These are phyloP conservation scores for Plasmodium vivax DNA, from an alignment of 169 alveolate genomes.

Conservation along the genomic window DNA sequence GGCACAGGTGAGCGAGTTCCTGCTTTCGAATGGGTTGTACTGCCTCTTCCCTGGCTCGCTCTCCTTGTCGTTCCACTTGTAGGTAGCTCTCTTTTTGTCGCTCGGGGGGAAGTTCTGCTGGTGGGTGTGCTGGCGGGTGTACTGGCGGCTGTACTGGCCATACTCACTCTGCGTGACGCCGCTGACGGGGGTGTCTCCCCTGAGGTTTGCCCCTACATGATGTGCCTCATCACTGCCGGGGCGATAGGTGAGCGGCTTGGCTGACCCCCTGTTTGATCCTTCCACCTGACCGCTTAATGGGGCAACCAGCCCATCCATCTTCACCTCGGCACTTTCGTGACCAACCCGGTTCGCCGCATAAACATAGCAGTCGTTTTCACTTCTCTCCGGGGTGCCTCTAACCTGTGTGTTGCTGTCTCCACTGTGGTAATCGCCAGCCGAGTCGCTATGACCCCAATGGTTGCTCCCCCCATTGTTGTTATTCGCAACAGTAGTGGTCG, in stretches of 20 bases:
- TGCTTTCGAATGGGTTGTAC: constrained; percentile 3
- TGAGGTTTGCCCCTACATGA: neutral
- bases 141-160: neutral
- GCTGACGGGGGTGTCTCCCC: neutral
- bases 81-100: neutral
- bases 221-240: neutral
- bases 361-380: neutral
- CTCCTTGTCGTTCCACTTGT: neutral
- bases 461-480: neutral
- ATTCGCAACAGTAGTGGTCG: neutral
- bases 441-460: neutral
- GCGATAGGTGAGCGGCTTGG: neutral
- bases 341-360: neutral
- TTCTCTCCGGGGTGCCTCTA: neutral
- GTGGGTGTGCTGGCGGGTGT: neutral
- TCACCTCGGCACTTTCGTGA: neutral
- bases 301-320: neutral
- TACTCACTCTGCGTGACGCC: neutral
- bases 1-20: neutral
- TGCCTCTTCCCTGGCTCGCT: neutral
- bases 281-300: neutral
- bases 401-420: neutral
- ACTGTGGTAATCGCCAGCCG: neutral
- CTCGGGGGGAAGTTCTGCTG: neutral
- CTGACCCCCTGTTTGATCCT: neutral